A percentile compares a stretch with the other conserved stretches of the same genome.
phyloP scores from a whole-genome alignment of 306 rosid species.

The Dryas octopetala region DNA sequence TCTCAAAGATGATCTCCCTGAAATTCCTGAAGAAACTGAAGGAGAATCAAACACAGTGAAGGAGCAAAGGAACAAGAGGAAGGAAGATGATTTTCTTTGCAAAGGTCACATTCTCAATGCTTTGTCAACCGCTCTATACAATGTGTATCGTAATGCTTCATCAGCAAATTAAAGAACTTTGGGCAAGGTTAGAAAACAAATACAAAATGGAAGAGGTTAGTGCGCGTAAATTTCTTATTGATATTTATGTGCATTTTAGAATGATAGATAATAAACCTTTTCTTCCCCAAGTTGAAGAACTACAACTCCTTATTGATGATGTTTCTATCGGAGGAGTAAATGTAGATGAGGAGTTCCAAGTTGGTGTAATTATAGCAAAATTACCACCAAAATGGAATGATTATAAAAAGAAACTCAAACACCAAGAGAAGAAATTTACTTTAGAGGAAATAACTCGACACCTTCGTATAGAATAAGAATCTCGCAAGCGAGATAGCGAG shows the following conservation, averaged over 20 bases:
- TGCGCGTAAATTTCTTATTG: background rate
- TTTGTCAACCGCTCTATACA: background rate
- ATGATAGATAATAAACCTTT: background rate
- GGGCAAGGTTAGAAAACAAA: background rate
- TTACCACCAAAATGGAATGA: background rate
- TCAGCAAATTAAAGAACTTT: background rate
- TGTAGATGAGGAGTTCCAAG: background rate
- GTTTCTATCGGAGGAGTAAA: background rate
- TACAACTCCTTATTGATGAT: background rate
- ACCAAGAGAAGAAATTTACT: background rate
- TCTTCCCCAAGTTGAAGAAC: background rate
- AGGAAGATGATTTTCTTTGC: background rate
- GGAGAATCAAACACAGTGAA: background rate
- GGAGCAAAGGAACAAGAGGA: background rate
- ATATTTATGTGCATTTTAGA: constrained; percentile 8
- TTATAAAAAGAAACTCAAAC: constrained; percentile 1
- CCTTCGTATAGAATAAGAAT: background rate
- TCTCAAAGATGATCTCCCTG: background rate
- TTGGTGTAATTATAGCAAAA: background rate
- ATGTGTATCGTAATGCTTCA: background rate
- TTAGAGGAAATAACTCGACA: background rate
- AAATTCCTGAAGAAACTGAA: background rate
- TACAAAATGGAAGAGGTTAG: background rate
- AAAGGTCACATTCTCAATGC: background rate
- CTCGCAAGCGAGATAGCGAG: background rate